Evolutionary conservation across 2,329 filamentous ascomycete species (phyloP).

Genomic region (Phaeosphaeriaceae sp.): DNA sequence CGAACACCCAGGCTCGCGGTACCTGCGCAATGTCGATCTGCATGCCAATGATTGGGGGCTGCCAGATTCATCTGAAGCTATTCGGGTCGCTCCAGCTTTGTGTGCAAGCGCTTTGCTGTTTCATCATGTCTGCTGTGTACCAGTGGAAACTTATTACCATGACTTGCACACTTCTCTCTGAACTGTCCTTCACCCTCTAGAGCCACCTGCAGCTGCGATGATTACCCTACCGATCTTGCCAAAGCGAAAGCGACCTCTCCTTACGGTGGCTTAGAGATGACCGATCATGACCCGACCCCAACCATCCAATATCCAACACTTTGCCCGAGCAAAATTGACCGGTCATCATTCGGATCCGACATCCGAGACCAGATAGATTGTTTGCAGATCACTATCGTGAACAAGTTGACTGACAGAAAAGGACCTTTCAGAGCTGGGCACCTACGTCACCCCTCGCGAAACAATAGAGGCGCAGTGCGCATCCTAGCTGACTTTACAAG

Average conservation of each 20-base stretch:
- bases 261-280: neutral
- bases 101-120: constrained; percentile 27
- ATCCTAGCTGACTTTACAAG: constrained; percentile 4
- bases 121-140: constrained; percentile 21
- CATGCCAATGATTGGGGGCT: constrained; percentile 10
- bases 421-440: constrained; percentile 1
- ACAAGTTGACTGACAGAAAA: neutral
- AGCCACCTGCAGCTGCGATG: neutral
- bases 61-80: constrained; percentile 15
- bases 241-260: neutral
- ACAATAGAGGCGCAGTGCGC: constrained; percentile 22
- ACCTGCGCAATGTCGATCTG: constrained; percentile 21
- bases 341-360: neutral
- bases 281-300: neutral
- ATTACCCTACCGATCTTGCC: neutral
- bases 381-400: neutral
- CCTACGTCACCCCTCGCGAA: constrained; percentile 17
- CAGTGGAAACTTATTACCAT: constrained; percentile 10
- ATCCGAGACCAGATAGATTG: constrained; percentile 1
- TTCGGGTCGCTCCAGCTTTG: constrained; percentile 13
- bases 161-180: constrained; percentile 4
- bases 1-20: constrained; percentile 19
- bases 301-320: neutral
- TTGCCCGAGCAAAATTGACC: neutral
- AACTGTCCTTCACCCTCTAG: neutral